phyloP scores from a whole-genome alignment of 2,329 filamentous ascomycete genomes.

The Coniochaeta sp. region DNA sequence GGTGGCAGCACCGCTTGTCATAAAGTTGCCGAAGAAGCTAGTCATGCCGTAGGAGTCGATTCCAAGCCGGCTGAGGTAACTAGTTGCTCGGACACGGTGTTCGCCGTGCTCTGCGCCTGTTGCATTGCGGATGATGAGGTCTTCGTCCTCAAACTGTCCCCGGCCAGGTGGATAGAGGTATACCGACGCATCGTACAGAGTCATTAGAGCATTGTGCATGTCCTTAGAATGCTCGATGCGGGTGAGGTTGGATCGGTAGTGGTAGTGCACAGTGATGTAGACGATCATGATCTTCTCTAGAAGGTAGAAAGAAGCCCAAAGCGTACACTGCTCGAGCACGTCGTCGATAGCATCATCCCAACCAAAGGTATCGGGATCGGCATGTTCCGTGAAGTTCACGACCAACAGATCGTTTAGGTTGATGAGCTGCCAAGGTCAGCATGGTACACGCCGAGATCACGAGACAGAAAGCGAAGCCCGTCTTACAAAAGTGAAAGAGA shows the following conservation, averaged over 20 bases:
- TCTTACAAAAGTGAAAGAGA: conserved; percentile 11
- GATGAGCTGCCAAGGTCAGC: conserved; percentile 8
- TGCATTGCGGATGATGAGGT: conserved; percentile 17
- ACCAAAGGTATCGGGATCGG: background rate
- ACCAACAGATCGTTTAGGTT: conserved; percentile 9
- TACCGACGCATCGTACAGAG: conserved; percentile 17
- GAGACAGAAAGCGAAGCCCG: background rate
- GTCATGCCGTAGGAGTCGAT: conserved; percentile 17
- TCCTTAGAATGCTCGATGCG: conserved; percentile 15
- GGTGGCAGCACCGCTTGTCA: conserved; percentile 10
- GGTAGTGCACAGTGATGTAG: conserved; percentile 21
- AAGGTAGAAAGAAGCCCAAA: conserved; percentile 20
- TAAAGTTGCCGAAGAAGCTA: conserved; percentile 18
- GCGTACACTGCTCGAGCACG: conserved; percentile 12
- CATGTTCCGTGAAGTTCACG: conserved; percentile 8
- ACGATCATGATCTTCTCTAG: conserved; percentile 19
- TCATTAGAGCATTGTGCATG: conserved; percentile 18
- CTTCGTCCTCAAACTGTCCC: conserved; percentile 14
- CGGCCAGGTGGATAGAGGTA: conserved; percentile 15
- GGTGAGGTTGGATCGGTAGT: conserved; percentile 15
- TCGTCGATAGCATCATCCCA: conserved; percentile 11
- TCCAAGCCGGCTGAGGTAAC: conserved; percentile 16
- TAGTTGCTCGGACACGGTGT: conserved; percentile 13
- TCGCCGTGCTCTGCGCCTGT: conserved; percentile 15
- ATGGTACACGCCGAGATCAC: no score